Conservation (phyloP, 495 filamentous ascomycete genomes). For the Neurospora sp. region DNA sequence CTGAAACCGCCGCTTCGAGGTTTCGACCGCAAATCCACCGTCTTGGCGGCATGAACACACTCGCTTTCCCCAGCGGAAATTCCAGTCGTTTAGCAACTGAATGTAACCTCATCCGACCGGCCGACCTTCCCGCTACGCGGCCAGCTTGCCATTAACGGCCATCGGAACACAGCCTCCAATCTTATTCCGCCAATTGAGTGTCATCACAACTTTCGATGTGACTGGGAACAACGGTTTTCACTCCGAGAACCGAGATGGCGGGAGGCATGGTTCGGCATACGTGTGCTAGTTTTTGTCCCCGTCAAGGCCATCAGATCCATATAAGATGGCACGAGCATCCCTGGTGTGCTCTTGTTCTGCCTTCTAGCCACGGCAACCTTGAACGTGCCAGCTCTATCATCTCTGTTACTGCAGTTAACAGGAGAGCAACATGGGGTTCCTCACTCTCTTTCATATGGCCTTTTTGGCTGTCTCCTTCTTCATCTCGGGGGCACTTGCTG, state of each 20-base stretch:
- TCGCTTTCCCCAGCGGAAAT: neutral
- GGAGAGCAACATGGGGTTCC: conserved; percentile 13
- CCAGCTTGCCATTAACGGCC: neutral
- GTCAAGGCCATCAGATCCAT: neutral
- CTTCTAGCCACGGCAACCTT: neutral
- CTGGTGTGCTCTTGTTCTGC: neutral
- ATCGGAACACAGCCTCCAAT: neutral
- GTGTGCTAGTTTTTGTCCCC: neutral
- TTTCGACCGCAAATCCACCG: conserved; percentile 5
- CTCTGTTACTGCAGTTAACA: neutral
- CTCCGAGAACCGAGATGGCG: conserved; percentile 7
- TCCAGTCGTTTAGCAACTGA: conserved; percentile 2
- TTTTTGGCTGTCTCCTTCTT: conserved; percentile 22
- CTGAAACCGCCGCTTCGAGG: conserved; percentile 1
- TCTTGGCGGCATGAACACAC: conserved; percentile 16
- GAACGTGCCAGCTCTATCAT: neutral
- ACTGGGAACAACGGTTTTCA: conserved; percentile 3
- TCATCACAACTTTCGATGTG: neutral
- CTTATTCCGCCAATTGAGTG: conserved; percentile 19
- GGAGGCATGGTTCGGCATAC: neutral
- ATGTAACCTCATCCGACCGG: conserved; percentile 9
- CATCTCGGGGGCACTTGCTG: conserved; percentile 24
- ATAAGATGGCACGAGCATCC: neutral
- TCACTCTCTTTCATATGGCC: conserved; percentile 10
- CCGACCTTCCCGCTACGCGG: neutral